These are phyloP conservation scores for Nicotiana undulata DNA, from an alignment of 257 asterid species.

Conservation along the genomic window DNA sequence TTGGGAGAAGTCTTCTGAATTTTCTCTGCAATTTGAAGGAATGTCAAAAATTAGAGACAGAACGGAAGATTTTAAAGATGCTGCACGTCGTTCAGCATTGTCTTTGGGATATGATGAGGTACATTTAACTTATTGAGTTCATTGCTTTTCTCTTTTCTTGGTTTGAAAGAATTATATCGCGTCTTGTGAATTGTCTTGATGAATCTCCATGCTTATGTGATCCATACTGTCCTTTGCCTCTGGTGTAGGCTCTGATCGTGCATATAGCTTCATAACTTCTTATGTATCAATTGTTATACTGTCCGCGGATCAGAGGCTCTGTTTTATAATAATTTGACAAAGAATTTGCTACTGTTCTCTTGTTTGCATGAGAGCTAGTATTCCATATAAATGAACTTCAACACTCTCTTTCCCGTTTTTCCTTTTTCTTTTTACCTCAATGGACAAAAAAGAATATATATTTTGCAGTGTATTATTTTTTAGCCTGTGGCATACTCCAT, in stretches of 20 bases:
- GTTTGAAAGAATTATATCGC: background rate
- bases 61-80: constrained; percentile 92
- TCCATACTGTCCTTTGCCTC: background rate
- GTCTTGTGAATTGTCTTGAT: background rate
- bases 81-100: constrained; percentile 67
- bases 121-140: background rate
- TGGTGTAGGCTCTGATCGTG: background rate
- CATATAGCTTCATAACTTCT: background rate
- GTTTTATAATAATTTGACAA: background rate
- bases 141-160: background rate
- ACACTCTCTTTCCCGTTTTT: background rate
- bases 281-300: background rate
- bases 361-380: background rate
- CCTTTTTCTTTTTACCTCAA: too few relatives aligned
- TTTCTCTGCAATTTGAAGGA: constrained; percentile 6
- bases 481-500: background rate
- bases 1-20: background rate
- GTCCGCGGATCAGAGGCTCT: background rate
- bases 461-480: background rate
- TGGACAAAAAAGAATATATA: too few relatives aligned
- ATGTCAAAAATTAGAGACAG: constrained; percentile 77
- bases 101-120: constrained; percentile 78
- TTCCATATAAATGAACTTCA: background rate
- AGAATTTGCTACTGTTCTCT: background rate
- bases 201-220: background rate